phyloP scores from a whole-genome alignment of 306 rosid genomes.

The Vigna trinervia region DNA sequence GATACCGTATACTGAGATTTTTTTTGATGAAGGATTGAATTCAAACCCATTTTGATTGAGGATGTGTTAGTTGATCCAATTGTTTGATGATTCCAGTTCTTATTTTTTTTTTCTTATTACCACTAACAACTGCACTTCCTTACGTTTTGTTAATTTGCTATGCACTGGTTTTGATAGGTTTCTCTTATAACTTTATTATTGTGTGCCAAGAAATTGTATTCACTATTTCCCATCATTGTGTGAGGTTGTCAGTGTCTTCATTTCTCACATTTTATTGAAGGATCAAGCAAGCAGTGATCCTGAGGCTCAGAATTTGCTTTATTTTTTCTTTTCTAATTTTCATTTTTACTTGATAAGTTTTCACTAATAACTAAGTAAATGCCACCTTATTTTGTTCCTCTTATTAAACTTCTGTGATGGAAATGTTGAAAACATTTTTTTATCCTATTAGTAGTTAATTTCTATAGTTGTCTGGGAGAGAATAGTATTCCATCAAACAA shows the following conservation, averaged over 20 bases:
- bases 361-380: neutral
- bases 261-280: neutral
- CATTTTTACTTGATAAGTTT: neutral
- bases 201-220: conserved; percentile 24
- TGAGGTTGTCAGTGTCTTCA: neutral
- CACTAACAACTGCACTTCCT: conserved; percentile 2
- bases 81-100: conserved; percentile 21
- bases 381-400: neutral
- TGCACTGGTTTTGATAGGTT: neutral
- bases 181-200: conserved; percentile 13
- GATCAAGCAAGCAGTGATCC: neutral
- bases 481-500: neutral
- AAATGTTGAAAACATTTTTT: neutral
- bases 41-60: neutral
- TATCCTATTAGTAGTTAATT: neutral
- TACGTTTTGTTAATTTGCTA: conserved; percentile 3
- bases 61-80: neutral
- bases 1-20: neutral
- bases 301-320: neutral
- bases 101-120: neutral
- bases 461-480: neutral
- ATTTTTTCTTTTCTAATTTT: neutral
- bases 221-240: conserved; percentile 2
- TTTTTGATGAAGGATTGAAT: neutral
- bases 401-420: conserved; percentile 1